Evolutionary conservation across 139 green algal species (phyloP), one percentile per base, ranked within the genome.

Genomic region (Chlorella sp.): DNA sequence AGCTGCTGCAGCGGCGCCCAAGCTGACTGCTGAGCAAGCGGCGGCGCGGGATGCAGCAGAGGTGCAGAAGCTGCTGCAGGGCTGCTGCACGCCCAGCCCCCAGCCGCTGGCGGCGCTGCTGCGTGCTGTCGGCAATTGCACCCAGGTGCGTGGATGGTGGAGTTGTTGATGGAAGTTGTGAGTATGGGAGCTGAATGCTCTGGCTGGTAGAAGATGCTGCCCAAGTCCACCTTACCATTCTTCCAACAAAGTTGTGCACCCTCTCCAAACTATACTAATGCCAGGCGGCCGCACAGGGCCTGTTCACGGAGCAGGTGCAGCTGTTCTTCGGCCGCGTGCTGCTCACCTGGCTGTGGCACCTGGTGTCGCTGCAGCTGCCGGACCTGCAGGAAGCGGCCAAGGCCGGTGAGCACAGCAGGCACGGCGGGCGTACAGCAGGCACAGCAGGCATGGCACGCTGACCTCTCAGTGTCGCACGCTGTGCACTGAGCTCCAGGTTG

Each of bases 291-390:
- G 51, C 51, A 16, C 51, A 60, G 51, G 51, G 11, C 11, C 14
- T 60, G 51, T 24, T 60, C 51, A 60, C 14, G 5, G 77, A 83
- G 38, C 58, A 74, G 36, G 77, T 74, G 26, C 60, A 73, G 40
- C 64, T 73, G 13, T 30, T 62, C 19, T 74, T 83, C 56, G 40
- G 73, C 9, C 60, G 60, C 2, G 43, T 73, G 38, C 77, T 83
- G 22, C 9, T 74, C 38, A 34, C 38, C 58, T 83, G 77, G 77
- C 58, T 60, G 26, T 83, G 77, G 77, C 40, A 73, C 60, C 77
- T 83, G 28, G 58, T 60, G 11, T 60, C 51, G 13, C 51, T 60
- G 13, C 51, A 60, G 51, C 51, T 60, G 51, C 51, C 51, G 2
- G 51, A 60, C 51, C 51, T 60, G 13, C 51, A 54, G 11, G 46